Evolutionary conservation across 2,329 filamentous ascomycete genomes (phyloP).

Genomic region (Monosporascus sp.): DNA sequence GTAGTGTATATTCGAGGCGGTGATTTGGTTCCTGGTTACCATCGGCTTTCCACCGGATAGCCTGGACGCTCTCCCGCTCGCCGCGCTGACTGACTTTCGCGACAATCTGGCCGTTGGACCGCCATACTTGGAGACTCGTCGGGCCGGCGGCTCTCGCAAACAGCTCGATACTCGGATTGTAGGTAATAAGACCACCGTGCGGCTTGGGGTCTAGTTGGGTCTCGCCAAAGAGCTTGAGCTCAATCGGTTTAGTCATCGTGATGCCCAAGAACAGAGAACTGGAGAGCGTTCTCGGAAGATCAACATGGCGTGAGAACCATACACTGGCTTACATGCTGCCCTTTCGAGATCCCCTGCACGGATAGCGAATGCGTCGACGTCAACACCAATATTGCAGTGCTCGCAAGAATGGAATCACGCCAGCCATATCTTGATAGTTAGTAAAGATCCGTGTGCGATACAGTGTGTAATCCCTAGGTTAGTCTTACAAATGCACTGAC

Average conservation of each 20-base stretch:
- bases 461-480: too few species aligned
- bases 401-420: too few species aligned
- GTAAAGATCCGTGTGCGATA: too few species aligned
- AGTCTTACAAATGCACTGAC: too few species aligned
- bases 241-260: slow-evolving; percentile 22
- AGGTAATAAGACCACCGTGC: slow-evolving; percentile 56
- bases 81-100: slow-evolving; percentile 45
- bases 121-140: slow-evolving; percentile 67
- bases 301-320: slow-evolving; percentile 10
- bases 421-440: too few species aligned
- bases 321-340: not conserved
- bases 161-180: slow-evolving; percentile 82
- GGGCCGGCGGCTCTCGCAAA: slow-evolving; percentile 66
- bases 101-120: slow-evolving; percentile 67
- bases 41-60: slow-evolving; percentile 61
- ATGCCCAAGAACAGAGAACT: slow-evolving; percentile 8
- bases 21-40: slow-evolving; percentile 36
- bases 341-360: too few species aligned
- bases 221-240: slow-evolving; percentile 48
- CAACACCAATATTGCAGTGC: too few species aligned
- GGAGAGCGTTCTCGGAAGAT: not conserved
- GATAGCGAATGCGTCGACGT: too few species aligned
- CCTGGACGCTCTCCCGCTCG: slow-evolving; percentile 36
- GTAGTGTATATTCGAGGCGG: too few species aligned
- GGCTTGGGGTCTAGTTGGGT: slow-evolving; percentile 52